A percentile compares a stretch with the other conserved stretches of the same genome.
phyloP scores from a whole-genome alignment of 345 rosid species.

The Gossypioides kirkii region DNA sequence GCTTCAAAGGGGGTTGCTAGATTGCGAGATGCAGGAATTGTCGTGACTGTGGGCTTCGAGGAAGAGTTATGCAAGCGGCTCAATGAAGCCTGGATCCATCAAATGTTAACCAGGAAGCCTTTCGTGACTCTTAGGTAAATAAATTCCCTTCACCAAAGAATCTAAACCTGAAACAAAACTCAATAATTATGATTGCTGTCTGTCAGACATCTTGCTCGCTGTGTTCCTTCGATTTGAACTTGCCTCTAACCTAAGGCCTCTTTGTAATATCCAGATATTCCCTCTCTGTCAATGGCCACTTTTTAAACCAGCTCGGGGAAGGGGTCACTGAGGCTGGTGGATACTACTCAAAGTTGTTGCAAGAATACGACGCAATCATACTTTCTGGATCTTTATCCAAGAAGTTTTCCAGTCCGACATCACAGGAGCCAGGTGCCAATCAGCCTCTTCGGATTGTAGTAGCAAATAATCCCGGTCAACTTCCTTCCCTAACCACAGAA shows the following conservation, averaged over 20 bases:
- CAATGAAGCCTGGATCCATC: slow-evolving; percentile 69
- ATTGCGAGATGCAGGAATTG: slow-evolving; percentile 61
- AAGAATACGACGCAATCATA: slow-evolving; percentile 67
- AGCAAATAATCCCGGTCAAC: slow-evolving; percentile 26
- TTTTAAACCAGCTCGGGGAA: slow-evolving; percentile 57
- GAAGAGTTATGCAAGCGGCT: slow-evolving; percentile 75
- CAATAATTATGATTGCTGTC: background rate
- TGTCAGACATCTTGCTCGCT: background rate
- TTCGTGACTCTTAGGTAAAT: slow-evolving; percentile 65
- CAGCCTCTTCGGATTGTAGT: slow-evolving; percentile 55
- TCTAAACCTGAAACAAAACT: background rate
- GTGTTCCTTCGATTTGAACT: background rate
- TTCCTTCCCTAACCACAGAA: slow-evolving; percentile 27
- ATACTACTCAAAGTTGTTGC: slow-evolving; percentile 63
- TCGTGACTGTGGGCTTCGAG: slow-evolving; percentile 62
- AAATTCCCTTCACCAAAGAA: background rate
- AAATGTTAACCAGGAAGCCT: slow-evolving; percentile 63
- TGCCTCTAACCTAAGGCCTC: slow-evolving; percentile 7
- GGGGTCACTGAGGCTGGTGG: slow-evolving; percentile 50
- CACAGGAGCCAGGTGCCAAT: slow-evolving; percentile 55
- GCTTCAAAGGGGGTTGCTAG: slow-evolving; percentile 63
- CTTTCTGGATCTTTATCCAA: slow-evolving; percentile 41
- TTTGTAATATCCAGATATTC: slow-evolving; percentile 47
- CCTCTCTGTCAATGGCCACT: slow-evolving; percentile 55
- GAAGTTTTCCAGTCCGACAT: slow-evolving; percentile 30